Conservation (phyloP, 441 rosid genomes). For the Bruguiera hainesii region DNA sequence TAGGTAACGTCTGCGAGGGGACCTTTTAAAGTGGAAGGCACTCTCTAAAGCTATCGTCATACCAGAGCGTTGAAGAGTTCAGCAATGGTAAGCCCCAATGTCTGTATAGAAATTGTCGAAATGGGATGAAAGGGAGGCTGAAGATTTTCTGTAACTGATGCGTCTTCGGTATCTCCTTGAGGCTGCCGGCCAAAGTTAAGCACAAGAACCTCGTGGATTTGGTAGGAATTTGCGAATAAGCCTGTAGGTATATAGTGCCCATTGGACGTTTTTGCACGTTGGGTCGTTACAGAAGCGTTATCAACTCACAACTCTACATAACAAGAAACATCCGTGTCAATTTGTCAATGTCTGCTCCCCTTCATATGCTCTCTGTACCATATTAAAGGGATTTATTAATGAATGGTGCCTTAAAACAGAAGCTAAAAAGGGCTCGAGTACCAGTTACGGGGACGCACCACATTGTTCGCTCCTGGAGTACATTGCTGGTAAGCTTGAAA, state of each 20-base stretch:
- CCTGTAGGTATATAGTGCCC: slow-evolving; percentile 28
- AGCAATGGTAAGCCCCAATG: slow-evolving; percentile 45
- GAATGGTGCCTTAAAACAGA: slow-evolving; percentile 26
- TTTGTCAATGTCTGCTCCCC: not conserved
- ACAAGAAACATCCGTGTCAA: not conserved
- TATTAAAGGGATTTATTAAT: too few relatives aligned
- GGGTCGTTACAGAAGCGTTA: not conserved
- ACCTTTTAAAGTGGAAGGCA: slow-evolving; percentile 33
- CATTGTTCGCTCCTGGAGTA: slow-evolving; percentile 56
- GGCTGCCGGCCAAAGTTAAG: slow-evolving; percentile 41
- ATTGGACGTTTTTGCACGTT: not conserved
- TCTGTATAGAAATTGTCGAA: too few relatives aligned
- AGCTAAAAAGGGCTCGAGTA: slow-evolving; percentile 34
- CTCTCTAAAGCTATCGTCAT: slow-evolving; percentile 42
- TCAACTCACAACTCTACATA: not conserved
- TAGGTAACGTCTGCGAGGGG: slow-evolving; percentile 52
- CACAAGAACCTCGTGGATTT: slow-evolving; percentile 52
- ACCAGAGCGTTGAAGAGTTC: slow-evolving; percentile 50
- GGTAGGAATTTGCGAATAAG: slow-evolving; percentile 62
- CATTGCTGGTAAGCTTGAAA: slow-evolving; percentile 36
- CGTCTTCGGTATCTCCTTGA: slow-evolving; percentile 24
- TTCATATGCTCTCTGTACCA: too few relatives aligned
- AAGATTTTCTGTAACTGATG: not conserved
- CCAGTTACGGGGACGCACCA: slow-evolving; percentile 53
- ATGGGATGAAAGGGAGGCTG: not conserved